These are phyloP conservation scores for Tephrocybe sp. DNA, from an alignment of 768 basidiomycete species.

Conservation along the genomic window DNA sequence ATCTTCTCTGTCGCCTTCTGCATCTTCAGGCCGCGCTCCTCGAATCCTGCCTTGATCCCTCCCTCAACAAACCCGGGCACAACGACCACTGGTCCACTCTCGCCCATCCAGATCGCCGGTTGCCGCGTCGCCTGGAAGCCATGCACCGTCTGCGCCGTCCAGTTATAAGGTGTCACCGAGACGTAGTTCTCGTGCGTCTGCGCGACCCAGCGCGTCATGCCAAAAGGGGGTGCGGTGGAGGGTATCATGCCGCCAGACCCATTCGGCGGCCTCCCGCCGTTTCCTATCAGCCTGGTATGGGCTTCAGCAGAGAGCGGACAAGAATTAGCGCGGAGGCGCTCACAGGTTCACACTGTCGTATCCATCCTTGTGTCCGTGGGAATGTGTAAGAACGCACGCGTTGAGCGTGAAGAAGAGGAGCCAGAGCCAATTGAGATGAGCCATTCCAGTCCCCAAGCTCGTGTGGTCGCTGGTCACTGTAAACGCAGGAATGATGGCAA, in stretches of 20 bases:
- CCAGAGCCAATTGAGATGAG: too few species aligned
- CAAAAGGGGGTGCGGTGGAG: constrained; percentile 75
- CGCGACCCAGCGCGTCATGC: constrained; percentile 85
- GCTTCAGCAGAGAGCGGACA: too few species aligned
- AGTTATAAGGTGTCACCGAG: constrained; percentile 70
- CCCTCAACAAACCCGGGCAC: constrained; percentile 50
- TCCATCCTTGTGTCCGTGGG: too few species aligned
- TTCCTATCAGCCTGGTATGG: constrained; percentile 63
- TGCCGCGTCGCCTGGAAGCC: constrained; percentile 83
- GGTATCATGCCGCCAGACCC: constrained; percentile 80
- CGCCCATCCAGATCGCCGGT: constrained; percentile 90
- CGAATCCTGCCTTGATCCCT: constrained; percentile 51
- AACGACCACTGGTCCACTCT: constrained; percentile 63
- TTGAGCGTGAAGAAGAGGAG: too few species aligned
- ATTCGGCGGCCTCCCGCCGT: constrained; percentile 69
- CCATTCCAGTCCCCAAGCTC: too few species aligned
- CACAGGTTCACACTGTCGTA: too few species aligned
- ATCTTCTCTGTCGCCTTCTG: constrained; percentile 53
- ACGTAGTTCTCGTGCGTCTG: constrained; percentile 79
- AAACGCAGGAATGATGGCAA: too few species aligned
- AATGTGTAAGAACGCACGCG: too few species aligned
- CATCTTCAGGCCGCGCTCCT: constrained; percentile 56
- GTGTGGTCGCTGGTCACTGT: too few species aligned
- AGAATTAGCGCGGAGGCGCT: too few species aligned
- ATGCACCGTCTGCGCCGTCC: constrained; percentile 53